These are phyloP conservation scores for Babesia microti DNA, from an alignment of 169 alveolate species.

Conservation along the genomic window DNA sequence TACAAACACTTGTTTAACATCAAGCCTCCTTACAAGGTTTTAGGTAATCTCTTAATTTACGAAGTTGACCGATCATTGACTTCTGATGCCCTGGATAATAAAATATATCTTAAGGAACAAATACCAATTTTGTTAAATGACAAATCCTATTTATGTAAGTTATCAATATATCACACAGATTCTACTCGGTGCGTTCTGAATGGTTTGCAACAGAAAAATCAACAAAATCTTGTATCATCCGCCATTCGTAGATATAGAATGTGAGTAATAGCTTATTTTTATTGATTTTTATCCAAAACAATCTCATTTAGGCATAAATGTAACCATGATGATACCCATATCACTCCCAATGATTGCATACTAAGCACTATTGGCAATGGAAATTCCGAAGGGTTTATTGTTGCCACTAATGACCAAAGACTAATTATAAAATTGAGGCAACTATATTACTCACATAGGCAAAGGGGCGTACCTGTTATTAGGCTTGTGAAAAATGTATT, in stretches of 20 bases:
- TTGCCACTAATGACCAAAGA: constrained; percentile 38
- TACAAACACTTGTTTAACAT: constrained; percentile 31
- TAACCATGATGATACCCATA: no score
- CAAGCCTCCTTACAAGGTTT: constrained; percentile 36
- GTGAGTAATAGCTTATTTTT: no score
- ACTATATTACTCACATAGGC: constrained; percentile 5
- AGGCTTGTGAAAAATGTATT: constrained; percentile 30
- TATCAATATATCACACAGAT: constrained; percentile 1
- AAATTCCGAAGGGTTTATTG: no score
- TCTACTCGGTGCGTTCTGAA: constrained; percentile 30
- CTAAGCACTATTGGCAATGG: no score
- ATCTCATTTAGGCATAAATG: no score
- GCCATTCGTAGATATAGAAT: no score
- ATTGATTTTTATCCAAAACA: no score
- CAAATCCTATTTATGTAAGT: constrained; percentile 23
- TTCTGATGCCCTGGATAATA: constrained; percentile 32
- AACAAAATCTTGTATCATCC: constrained; percentile 23
- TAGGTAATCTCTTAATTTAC: constrained; percentile 4
- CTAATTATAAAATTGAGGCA: constrained; percentile 22
- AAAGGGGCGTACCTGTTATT: constrained; percentile 32
- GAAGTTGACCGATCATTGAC: constrained; percentile 43
- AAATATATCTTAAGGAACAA: constrained; percentile 30
- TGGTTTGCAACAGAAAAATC: constrained; percentile 15
- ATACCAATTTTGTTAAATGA: constrained; percentile 17
- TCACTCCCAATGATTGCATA: no score